Conservation (phyloP, 495 filamentous ascomycete species). For the Aspergillus saccharolyticus region DNA sequence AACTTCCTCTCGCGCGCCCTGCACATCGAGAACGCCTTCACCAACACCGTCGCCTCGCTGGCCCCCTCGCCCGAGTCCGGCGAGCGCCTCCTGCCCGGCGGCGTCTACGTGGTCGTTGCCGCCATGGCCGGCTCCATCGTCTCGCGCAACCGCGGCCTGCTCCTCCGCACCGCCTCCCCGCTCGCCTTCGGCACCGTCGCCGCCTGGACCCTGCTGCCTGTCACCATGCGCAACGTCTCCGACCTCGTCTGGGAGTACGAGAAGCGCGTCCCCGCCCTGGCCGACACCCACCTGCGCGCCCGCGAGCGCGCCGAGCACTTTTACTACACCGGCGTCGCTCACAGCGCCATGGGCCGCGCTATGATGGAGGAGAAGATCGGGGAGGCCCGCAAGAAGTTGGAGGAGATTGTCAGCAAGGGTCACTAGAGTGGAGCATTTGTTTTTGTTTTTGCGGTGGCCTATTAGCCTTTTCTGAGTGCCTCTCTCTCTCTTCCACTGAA, state of each 20-base stretch:
- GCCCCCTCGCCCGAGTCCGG: conserved; percentile 75
- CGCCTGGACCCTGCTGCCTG: conserved; percentile 67
- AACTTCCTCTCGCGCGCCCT: conserved; percentile 66
- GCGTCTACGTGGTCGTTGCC: conserved; percentile 84
- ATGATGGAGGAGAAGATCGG: conserved; percentile 76
- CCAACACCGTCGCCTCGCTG: conserved; percentile 77
- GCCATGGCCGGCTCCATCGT: conserved; percentile 91
- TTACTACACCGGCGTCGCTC: conserved; percentile 63
- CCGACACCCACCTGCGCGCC: conserved; percentile 66
- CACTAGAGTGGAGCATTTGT: conserved; percentile 41
- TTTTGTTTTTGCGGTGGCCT: too few species aligned
- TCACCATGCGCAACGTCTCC: conserved; percentile 79
- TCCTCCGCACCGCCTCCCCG: conserved; percentile 68
- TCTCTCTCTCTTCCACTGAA: neutral
- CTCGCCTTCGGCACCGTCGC: conserved; percentile 66
- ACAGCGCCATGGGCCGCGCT: conserved; percentile 59
- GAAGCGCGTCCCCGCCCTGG: conserved; percentile 72
- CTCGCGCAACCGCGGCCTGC: conserved; percentile 73
- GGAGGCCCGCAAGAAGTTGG: conserved; percentile 65
- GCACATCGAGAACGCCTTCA: conserved; percentile 69
- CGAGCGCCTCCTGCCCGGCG: conserved; percentile 79
- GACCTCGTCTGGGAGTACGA: conserved; percentile 85
- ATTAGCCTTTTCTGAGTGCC: too few species aligned
- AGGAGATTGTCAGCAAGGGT: conserved; percentile 87
- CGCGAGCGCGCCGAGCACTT: conserved; percentile 63